Percentiles rank a stretch among this genome's conserved stretches.
These are phyloP conservation scores for Aspergillus cavernicola DNA, from an alignment of 495 filamentous ascomycete species.

Conservation along the genomic window DNA sequence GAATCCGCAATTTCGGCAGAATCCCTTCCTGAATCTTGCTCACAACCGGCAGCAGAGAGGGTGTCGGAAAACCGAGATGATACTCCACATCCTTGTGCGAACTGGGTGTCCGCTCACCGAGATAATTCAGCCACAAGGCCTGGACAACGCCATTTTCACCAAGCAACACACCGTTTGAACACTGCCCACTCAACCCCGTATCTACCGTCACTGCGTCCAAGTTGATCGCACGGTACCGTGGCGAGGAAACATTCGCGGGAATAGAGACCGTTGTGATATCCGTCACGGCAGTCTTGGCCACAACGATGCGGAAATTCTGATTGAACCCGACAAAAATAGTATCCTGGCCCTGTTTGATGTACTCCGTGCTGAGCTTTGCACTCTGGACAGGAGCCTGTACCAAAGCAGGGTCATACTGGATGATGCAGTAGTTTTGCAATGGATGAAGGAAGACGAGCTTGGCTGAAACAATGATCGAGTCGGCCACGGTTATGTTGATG, in stretches of 20 bases:
- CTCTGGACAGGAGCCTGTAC: constrained; percentile 91
- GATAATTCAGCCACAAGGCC: constrained; percentile 93
- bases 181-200: constrained; percentile 83
- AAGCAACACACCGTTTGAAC: constrained; percentile 90
- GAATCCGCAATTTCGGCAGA: constrained; percentile 76
- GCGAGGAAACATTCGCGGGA: constrained; percentile 83
- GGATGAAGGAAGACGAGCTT: constrained; percentile 97
- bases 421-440: constrained; percentile 93
- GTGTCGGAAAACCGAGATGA: constrained; percentile 88
- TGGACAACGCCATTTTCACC: constrained; percentile 88
- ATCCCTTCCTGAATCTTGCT: constrained; percentile 76
- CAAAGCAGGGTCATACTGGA: constrained; percentile 90
- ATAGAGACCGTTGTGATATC: constrained; percentile 98
- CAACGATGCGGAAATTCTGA: constrained; percentile 86
- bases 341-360: constrained; percentile 83
- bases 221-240: constrained; percentile 94
- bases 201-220: constrained; percentile 97
- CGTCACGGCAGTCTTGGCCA: constrained; percentile 91
- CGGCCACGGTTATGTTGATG: constrained; percentile 89
- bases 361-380: constrained; percentile 73
- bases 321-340: constrained; percentile 98
- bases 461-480: constrained; percentile 88
- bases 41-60: constrained; percentile 79
- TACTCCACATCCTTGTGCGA: constrained; percentile 92
- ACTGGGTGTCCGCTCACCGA: constrained; percentile 77